A percentile compares a stretch with the other conserved stretches of the same genome.
Evolutionary conservation across 352 stramenopile species (phyloP).

Genomic region (Phytophthora podocarpi): DNA sequence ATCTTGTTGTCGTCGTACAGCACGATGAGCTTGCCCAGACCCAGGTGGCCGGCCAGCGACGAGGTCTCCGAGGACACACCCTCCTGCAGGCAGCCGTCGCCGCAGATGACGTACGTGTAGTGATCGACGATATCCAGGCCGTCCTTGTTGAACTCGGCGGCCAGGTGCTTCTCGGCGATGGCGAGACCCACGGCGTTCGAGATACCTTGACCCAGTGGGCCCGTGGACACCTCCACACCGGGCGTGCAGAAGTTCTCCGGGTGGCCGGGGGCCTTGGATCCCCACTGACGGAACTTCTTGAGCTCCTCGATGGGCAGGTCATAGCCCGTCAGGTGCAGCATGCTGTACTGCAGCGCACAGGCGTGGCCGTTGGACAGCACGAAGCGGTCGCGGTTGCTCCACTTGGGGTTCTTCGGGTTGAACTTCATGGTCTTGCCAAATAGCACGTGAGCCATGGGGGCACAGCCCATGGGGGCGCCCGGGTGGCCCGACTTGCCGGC

Average conservation of each 20-base stretch:
- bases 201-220: conserved; percentile 97
- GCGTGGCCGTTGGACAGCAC: conserved; percentile 99
- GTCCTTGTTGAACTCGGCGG: conserved; percentile 98
- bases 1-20: conserved; percentile 99
- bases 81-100: conserved; percentile 99
- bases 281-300: conserved; percentile 97
- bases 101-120: conserved; percentile 99
- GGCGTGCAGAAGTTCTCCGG: conserved; percentile 97
- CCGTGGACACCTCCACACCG: conserved; percentile 97
- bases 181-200: conserved; percentile 98
- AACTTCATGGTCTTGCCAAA: conserved; percentile 94
- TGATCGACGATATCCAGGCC: conserved; percentile 96
- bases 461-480: conserved; percentile 98
- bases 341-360: conserved; percentile 98
- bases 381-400: conserved; percentile 98
- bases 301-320: conserved; percentile 96
- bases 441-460: conserved; percentile 97
- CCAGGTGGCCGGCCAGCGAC: conserved; percentile 97
- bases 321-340: conserved; percentile 98
- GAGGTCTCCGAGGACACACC: conserved; percentile 96
- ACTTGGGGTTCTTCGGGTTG: conserved; percentile 87
- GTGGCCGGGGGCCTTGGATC: conserved; percentile 96
- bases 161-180: conserved; percentile 97
- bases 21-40: conserved; percentile 98
- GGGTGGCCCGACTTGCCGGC: conserved; percentile 98